Conservation (phyloP, 768 basidiomycete species). For the Suillus sp. region DNA sequence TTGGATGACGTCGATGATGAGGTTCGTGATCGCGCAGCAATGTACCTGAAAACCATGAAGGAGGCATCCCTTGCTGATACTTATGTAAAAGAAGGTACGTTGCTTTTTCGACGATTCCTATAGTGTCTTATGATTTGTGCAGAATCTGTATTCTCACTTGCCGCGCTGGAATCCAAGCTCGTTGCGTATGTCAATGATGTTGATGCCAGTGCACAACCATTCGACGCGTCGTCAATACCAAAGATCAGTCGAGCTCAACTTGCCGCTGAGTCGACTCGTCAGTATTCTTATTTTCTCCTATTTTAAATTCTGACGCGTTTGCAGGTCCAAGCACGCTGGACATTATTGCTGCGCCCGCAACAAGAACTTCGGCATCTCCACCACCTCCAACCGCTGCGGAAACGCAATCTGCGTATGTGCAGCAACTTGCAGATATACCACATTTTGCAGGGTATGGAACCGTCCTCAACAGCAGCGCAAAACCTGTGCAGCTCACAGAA, state of each 20-base stretch:
- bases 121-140: conserved; percentile 4
- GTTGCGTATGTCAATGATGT: conserved; percentile 93
- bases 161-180: conserved; percentile 86
- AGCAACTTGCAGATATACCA: conserved; percentile 84
- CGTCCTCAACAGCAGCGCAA: conserved; percentile 82
- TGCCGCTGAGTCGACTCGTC: conserved; percentile 85
- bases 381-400: conserved; percentile 84
- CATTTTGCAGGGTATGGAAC: conserved; percentile 85
- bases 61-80: conserved; percentile 78
- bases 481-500: conserved; percentile 85
- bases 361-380: conserved; percentile 59
- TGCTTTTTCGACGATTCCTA: conserved; percentile 7
- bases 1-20: conserved; percentile 99
- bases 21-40: conserved; percentile 94
- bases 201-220: conserved; percentile 65
- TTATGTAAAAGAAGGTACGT: conserved; percentile 90
- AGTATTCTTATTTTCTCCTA: conserved; percentile 30
- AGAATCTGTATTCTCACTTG: conserved; percentile 95
- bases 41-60: conserved; percentile 86
- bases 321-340: conserved; percentile 85
- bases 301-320: conserved; percentile 18
- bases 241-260: conserved; percentile 95
- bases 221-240: conserved; percentile 84
- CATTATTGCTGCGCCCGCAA: conserved; percentile 72
- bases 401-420: conserved; percentile 82